Percentiles rank a stretch among this genome's conserved stretches.
Conservation (phyloP, 2,329 filamentous ascomycete genomes). For the Penicillium thymicola region DNA sequence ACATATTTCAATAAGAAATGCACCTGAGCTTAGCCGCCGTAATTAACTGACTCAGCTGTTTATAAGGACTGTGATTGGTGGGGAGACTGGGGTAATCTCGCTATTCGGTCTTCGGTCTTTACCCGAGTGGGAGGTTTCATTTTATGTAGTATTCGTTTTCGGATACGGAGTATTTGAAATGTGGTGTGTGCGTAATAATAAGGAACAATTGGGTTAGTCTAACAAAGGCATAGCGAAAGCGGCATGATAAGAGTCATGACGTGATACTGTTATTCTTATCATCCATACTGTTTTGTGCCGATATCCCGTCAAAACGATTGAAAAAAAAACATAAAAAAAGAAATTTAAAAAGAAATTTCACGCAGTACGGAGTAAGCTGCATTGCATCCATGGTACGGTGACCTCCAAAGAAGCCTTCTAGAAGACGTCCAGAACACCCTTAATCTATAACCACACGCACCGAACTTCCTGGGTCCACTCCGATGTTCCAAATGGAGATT, state of each 20-base stretch:
- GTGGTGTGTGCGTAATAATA: neutral
- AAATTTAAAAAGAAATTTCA: neutral
- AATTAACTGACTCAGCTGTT: conserved; percentile 13
- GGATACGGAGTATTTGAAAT: conserved; percentile 1
- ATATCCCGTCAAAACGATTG: conserved; percentile 5
- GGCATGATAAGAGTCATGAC: conserved; percentile 24
- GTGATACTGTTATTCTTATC: conserved; percentile 17
- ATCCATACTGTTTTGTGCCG: neutral
- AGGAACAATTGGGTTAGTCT: neutral
- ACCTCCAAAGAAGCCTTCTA: conserved; percentile 28
- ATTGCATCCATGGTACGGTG: conserved; percentile 19
- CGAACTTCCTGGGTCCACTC: conserved; percentile 8
- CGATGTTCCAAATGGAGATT: neutral
- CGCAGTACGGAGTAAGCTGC: conserved; percentile 10
- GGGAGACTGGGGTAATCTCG: neutral
- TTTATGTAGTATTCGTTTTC: conserved; percentile 6
- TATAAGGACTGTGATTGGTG: conserved; percentile 12
- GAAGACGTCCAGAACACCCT: conserved; percentile 34
- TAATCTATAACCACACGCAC: conserved; percentile 18
- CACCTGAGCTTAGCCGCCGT: neutral
- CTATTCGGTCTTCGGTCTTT: neutral
- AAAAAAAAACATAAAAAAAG: neutral
- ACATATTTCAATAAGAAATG: neutral
- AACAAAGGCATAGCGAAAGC: conserved; percentile 18
- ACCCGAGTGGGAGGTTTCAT: conserved; percentile 17